Evolutionary conservation across 805 yeast species (phyloP), one percentile per base, ranked within the genome.

Genomic region (Wickerhamomyces hampshirensis): DNA sequence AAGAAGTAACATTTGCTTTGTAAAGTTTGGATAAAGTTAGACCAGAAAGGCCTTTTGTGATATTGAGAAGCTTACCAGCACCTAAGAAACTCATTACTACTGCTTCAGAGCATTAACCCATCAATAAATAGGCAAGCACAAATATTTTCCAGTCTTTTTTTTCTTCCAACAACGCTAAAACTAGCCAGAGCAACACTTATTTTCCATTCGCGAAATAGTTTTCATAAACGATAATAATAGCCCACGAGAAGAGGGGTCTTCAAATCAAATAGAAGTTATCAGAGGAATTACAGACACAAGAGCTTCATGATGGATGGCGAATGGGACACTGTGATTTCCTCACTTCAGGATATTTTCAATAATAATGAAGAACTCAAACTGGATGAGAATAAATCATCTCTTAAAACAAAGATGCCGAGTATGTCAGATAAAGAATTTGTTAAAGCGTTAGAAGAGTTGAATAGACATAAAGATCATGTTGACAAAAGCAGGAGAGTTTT

Each of bases 251-350:
- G 23, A 24, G n/a, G n/a, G n/a, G n/a, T n/a, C n/a, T n/a, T n/a
- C 18, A 24, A 23, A 28, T 6, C n/a, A 16, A 21, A 29, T 16
- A 6, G 11, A 12, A 30, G 10, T 21, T 12, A 9, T 13, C 28
- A 26, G 12, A 11, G 10, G 11, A 23, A 21, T 21, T 5, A 12
- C 13, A 17, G 13, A n/a, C 35, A 2, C n/a, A n/a, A n/a, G n/a
- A n/a, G n/a, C n/a, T n/a, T 21, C 7, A 21, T 21, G 37, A 70
- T 73, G 66, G 80, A 75, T 18, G 77, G 81, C 1, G 70, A 74
- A 47, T 82, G 91, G 91, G 84, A 78, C 47, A 69, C 73, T 21
- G 79, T 79, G 5, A 63, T 77, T 3, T 69, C 86, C 6, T 77
- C 83, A 2, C 60, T 82, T 14, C 88, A 81, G 53, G 88, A 81